These are phyloP conservation scores for Cyclotella baltica DNA, from an alignment of 108 stramenopile genomes.

Conservation along the genomic window DNA sequence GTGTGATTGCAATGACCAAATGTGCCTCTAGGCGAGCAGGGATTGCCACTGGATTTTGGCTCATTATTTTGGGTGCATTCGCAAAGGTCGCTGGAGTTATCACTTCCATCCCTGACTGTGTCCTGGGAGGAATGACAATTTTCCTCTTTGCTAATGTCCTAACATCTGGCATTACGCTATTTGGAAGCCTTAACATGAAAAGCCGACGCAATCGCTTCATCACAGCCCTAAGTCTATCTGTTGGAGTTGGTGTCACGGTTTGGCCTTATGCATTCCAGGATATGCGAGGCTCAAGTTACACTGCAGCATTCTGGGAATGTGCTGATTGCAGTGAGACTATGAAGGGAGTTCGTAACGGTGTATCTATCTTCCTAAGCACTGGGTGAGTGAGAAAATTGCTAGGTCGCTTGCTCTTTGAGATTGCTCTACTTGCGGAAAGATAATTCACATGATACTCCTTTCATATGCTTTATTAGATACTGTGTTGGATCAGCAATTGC, in stretches of 20 bases:
- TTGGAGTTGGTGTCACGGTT: conserved; percentile 76
- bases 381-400: too few relatives aligned
- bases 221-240: conserved; percentile 62
- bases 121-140: conserved; percentile 83
- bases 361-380: conserved; percentile 71
- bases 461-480: too few relatives aligned
- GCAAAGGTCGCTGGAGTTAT: conserved; percentile 80
- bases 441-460: too few relatives aligned
- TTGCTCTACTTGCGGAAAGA: too few relatives aligned
- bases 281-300: conserved; percentile 65
- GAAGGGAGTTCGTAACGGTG: conserved; percentile 74
- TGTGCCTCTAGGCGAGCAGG: conserved; percentile 77
- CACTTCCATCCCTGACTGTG: conserved; percentile 82
- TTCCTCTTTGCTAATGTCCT: conserved; percentile 75
- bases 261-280: conserved; percentile 77
- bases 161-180: conserved; percentile 58
- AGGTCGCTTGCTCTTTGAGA: too few relatives aligned
- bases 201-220: conserved; percentile 70
- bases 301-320: conserved; percentile 70
- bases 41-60: conserved; percentile 60
- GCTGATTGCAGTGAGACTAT: conserved; percentile 58
- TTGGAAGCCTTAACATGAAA: conserved; percentile 55
- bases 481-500: conserved; percentile 72
- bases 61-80: conserved; percentile 79
- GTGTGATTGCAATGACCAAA: conserved; percentile 77